Base-by-base conservation (phyloP, 2,329 filamentous ascomycete genomes). In the Trichophyton benhamiae region DNA sequence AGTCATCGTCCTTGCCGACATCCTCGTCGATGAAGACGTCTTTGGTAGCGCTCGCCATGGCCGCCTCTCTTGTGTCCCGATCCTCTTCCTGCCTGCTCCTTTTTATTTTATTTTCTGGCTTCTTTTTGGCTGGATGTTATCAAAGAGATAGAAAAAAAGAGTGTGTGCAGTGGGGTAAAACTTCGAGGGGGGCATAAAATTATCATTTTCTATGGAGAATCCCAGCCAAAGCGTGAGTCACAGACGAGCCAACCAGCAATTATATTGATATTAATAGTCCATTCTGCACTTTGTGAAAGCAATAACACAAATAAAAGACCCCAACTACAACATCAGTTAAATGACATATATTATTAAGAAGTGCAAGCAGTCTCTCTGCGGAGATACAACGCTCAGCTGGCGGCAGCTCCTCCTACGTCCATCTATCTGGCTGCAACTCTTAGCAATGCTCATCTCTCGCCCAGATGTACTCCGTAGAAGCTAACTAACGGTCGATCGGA, bases 21-120 rank as follows among this genome's bases (percentile, higher is more conserved):
- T 90, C 87, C 71, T 90, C 87, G 78, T 95, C 90, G 71, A 95
- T 82, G 77, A 91, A 90, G 73, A 88, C 80, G 53, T 76, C 78
- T 66, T 63, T 77, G 46, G 69, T 44, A 20, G 48, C 59, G 38
- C 60, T 62, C 42, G 62, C 44, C 44, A 48, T 48, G 41, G 44
- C 44, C 20, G 44, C 22, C 61, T 62, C 58, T 60, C 49, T 57
- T 62, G 8, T 41, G 15, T 63, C 41, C 60, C 66, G 59, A 61
- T 58, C 63, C 64, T 61, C 60, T 63, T 66, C 61, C 57, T 59
- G 15, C 5, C 27, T 13, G 8, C 13, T 63, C 5, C 27, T 66
- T 60, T 66, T 66, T 62, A 59, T 13, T 67, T 66, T 64, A 67
- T 64, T 68, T 67, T 66, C 68, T 67, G 63, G 63, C 65, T 67